A percentile compares a stretch with the other conserved stretches of the same genome.
Evolutionary conservation across 225 moss, liverwort and hornwort genomes (phyloP).

Genomic region (Marchantia paleacea): DNA sequence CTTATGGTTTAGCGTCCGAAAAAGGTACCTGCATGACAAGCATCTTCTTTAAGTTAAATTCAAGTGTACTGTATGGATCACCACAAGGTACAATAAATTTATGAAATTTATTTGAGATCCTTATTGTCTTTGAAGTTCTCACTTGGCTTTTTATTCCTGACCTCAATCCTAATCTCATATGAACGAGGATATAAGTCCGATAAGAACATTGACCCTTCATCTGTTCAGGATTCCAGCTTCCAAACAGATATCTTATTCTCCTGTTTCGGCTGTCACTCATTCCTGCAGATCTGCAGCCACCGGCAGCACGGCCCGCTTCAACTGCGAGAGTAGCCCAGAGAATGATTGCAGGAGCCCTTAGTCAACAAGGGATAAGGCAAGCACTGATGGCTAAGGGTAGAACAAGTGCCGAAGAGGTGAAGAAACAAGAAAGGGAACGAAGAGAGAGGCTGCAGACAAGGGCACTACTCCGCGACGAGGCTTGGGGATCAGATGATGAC

Average conservation of each 20-base stretch:
- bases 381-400: constrained; percentile 57
- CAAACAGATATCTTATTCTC: no score
- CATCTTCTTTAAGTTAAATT: no score
- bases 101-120: no score
- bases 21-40: constrained; percentile 26
- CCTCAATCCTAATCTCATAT: no score
- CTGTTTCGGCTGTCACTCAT: neutral
- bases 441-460: constrained; percentile 69
- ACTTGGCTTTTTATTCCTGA: no score
- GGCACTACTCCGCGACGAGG: constrained; percentile 85
- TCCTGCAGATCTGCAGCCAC: constrained; percentile 67
- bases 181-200: no score
- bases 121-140: no score
- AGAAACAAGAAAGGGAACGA: constrained; percentile 69
- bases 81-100: no score
- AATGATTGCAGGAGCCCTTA: constrained; percentile 94
- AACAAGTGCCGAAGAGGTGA: constrained; percentile 55
- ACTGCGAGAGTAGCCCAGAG: constrained; percentile 86
- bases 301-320: constrained; percentile 72
- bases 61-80: no score
- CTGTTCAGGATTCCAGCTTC: no score
- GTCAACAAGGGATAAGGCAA: constrained; percentile 67
- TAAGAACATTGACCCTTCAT: no score
- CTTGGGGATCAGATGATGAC: constrained; percentile 78
- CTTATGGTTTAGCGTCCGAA: constrained; percentile 34